phyloP scores from a whole-genome alignment of 495 filamentous ascomycete species.

The Penicillium cinerascens region DNA sequence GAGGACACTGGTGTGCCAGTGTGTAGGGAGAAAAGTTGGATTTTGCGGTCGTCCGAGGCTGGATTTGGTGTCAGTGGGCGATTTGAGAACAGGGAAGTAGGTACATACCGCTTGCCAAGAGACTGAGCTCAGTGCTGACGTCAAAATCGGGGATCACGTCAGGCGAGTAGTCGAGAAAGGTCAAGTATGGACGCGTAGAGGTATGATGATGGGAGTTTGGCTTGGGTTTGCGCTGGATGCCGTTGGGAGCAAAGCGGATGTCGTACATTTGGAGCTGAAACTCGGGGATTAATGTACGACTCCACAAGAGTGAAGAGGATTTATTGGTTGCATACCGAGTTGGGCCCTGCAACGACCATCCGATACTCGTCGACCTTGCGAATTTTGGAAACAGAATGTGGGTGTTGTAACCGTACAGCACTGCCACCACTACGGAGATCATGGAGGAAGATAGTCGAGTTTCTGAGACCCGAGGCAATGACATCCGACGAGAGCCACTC shows the following conservation, averaged over 20 bases:
- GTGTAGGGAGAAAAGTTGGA: constrained; percentile 40
- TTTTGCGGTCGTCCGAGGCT: constrained; percentile 32
- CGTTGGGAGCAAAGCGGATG: constrained; percentile 36
- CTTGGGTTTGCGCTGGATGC: constrained; percentile 28
- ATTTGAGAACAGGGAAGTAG: neutral
- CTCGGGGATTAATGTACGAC: neutral
- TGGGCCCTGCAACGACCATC: constrained; percentile 34
- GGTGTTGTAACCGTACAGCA: constrained; percentile 33
- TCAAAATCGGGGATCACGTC: constrained; percentile 33
- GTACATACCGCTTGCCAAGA: constrained; percentile 38
- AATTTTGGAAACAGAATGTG: constrained; percentile 35
- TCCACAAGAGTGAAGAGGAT: neutral
- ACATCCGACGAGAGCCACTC: constrained; percentile 40
- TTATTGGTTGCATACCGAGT: constrained; percentile 26
- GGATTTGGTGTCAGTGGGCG: neutral
- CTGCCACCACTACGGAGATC: constrained; percentile 35
- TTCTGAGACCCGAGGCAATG: constrained; percentile 35
- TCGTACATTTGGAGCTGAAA: constrained; percentile 47
- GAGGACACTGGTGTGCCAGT: constrained; percentile 35
- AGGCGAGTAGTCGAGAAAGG: constrained; percentile 30
- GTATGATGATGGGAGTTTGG: constrained; percentile 23
- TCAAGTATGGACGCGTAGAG: constrained; percentile 36
- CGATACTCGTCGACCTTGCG: constrained; percentile 36
- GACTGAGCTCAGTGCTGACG: constrained; percentile 33
- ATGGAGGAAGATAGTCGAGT: constrained; percentile 36